Evolutionary conservation across 495 filamentous ascomycete genomes (phyloP).

Genomic region (Staphylotrichum tortipilum): DNA sequence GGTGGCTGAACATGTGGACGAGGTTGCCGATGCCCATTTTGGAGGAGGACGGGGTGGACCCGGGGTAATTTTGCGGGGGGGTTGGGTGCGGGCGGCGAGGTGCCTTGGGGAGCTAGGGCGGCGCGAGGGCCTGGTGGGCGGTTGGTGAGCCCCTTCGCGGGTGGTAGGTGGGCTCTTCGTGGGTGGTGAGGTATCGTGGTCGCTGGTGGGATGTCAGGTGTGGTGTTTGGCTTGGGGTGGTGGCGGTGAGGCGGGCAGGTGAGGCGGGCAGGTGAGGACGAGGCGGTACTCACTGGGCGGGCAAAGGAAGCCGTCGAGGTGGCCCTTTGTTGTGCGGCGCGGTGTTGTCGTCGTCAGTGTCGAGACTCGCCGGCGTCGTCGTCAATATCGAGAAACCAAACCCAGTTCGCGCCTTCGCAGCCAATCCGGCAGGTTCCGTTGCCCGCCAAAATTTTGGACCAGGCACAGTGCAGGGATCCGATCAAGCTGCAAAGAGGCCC

Average conservation of each 20-base stretch:
- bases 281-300: neutral
- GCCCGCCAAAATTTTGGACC: constrained; percentile 10
- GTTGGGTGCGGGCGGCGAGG: neutral
- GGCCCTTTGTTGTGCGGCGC: neutral
- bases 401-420: neutral
- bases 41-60: too few relatives aligned
- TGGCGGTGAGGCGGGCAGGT: too few relatives aligned
- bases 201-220: too few relatives aligned
- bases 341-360: neutral
- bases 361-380: neutral
- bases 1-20: constrained; percentile 76
- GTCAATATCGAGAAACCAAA: constrained; percentile 9
- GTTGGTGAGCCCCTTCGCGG: too few relatives aligned
- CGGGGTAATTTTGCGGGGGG: too few relatives aligned
- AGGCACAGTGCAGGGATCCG: constrained; percentile 1
- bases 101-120: neutral
- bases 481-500: neutral
- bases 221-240: too few relatives aligned
- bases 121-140: too few relatives aligned
- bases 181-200: neutral
- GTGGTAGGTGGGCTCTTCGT: neutral
- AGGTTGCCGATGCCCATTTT: constrained; percentile 82
- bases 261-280: too few relatives aligned
- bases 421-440: constrained; percentile 9
- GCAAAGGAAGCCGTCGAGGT: neutral